Base-by-base conservation (phyloP, 257 asterid genomes). In the Thymus quinquecostatus region DNA sequence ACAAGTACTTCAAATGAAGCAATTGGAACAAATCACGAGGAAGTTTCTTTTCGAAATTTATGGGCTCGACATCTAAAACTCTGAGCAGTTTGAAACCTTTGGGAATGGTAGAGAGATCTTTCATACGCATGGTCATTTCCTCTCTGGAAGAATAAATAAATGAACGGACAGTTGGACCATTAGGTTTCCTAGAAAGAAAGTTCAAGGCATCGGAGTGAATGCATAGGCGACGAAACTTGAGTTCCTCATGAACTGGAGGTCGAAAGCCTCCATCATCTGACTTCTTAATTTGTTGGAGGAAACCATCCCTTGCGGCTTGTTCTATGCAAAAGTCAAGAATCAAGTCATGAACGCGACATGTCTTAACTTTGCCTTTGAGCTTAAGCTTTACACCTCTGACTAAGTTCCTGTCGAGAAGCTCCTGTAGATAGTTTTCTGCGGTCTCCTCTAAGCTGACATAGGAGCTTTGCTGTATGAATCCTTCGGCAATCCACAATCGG, bases 401-500 rank as follows among this genome's bases (percentile, higher is more conserved):
- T 30, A 82, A 62, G 55, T 76, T 82, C 40, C 72, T 69, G 49
- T 64, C 51, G 1, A 82, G 64, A 9, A 82, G 73, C 3, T 69
- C 76, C 30, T 60, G 59, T 47, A 82, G 30, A 65, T 65, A 76
- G 10, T 27, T 63, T 21, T 79, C 80, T 2, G 83, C 81, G 10
- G 36, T 62, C 38, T 57, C 68, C 66, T 82, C 86, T 60, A 76
- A 44, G 47, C 71, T 74, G 36, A 69, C 32, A 2, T 29, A 9
- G 2, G 3, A 4, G 2, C 33, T 41, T 13, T 10, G 43, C 13
- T 28, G 75, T 48, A 82, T 69, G 58, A 82, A 82, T 13, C 86
- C 86, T 70, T 82, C 84, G 1, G 86, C 83, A 0, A 82, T 73
- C 86, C 86, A 82, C 54, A 76, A 29, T 1, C 48, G 43, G 40